These are phyloP conservation scores for Adansonia madagascariensis DNA, from an alignment of 441 rosid species.

Conservation along the genomic window DNA sequence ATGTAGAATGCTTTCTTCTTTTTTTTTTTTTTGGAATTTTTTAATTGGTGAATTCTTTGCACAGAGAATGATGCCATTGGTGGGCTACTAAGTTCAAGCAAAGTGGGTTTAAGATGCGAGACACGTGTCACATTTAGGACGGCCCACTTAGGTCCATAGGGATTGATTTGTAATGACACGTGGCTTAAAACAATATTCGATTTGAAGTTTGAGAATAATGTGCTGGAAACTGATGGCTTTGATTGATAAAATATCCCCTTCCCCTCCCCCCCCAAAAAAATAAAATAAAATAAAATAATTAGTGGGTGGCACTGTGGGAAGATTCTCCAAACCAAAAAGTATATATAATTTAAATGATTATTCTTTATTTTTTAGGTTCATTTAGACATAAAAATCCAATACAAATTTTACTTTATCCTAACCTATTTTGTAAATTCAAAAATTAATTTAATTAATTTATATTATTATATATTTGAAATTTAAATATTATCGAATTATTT, in stretches of 20 bases:
- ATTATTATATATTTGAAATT: too few relatives aligned
- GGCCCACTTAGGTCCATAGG: neutral
- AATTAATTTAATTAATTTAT: too few relatives aligned
- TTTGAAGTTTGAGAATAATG: slow-evolving; percentile 30
- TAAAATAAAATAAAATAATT: too few relatives aligned
- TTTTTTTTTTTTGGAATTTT: too few relatives aligned
- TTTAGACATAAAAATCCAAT: neutral
- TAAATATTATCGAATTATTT: too few relatives aligned
- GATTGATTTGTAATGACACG: slow-evolving; percentile 18
- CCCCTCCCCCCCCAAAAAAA: too few relatives aligned
- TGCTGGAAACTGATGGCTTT: slow-evolving; percentile 35
- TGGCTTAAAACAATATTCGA: slow-evolving; percentile 37
- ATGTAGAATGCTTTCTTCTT: too few relatives aligned
- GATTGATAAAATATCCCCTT: slow-evolving; percentile 19
- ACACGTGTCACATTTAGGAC: slow-evolving; percentile 12
- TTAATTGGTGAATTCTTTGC: neutral
- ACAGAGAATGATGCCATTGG: slow-evolving; percentile 32
- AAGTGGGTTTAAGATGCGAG: slow-evolving; percentile 23
- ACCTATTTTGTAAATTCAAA: too few relatives aligned
- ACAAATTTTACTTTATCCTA: too few relatives aligned
- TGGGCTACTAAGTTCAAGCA: slow-evolving; percentile 18
- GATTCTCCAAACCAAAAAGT: slow-evolving; percentile 27
- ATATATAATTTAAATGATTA: neutral
- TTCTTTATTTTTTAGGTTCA: neutral
- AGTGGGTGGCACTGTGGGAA: slow-evolving; percentile 20